Evolutionary conservation across 192 early-diverging fungal species (phyloP).

Genomic region (Haplosporangium gracile): DNA sequence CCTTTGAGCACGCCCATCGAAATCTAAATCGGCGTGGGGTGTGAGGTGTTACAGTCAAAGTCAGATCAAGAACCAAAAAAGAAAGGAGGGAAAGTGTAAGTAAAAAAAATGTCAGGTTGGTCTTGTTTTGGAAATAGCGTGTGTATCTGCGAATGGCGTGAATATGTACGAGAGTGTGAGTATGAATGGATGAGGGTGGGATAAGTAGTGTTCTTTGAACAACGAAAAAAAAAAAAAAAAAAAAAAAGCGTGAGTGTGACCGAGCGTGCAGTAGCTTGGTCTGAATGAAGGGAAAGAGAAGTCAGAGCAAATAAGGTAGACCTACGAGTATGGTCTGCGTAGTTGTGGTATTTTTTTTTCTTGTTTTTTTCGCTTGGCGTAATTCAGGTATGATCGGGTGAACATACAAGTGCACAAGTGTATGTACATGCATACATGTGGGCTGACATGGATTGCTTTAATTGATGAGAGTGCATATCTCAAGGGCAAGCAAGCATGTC

Average conservation of each 20-base stretch:
- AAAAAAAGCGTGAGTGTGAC: background rate
- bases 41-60: background rate
- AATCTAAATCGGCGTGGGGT: slow-evolving; percentile 21
- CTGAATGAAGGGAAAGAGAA: background rate
- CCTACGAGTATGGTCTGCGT: background rate
- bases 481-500: background rate
- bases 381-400: background rate
- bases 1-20: slow-evolving; percentile 54
- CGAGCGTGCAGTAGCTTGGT: slow-evolving; percentile 6
- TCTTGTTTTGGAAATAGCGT: background rate
- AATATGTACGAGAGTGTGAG: background rate
- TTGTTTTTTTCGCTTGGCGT: background rate
- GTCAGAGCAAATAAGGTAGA: background rate
- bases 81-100: background rate
- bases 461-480: background rate
- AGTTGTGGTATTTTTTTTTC: background rate
- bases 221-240: too few relatives aligned
- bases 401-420: background rate
- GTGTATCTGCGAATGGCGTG: background rate
- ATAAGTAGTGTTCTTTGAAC: background rate
- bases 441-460: background rate
- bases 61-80: background rate
- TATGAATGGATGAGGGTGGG: background rate
- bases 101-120: background rate
- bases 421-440: background rate